A percentile compares a stretch with the other conserved stretches of the same genome.
phyloP scores from a whole-genome alignment of 2,329 filamentous ascomycete genomes.

The Tolypocladium nubicola region DNA sequence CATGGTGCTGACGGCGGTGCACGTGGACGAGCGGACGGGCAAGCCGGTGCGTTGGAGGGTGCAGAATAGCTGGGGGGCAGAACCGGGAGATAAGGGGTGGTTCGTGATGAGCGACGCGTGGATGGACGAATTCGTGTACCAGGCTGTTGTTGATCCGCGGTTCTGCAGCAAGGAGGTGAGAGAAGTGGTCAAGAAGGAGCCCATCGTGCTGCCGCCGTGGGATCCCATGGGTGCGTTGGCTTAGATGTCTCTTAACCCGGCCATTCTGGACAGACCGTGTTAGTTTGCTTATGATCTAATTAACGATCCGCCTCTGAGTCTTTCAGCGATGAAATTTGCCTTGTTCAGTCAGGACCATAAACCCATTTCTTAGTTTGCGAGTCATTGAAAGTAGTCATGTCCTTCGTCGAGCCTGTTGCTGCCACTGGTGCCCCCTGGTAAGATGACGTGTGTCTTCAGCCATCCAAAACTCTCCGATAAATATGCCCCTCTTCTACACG shows the following conservation, averaged over 20 bases:
- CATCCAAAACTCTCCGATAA: background rate
- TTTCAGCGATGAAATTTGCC: background rate
- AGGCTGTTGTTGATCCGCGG: conserved; percentile 70
- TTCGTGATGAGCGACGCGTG: conserved; percentile 80
- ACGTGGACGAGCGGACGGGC: conserved; percentile 53
- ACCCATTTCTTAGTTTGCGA: background rate
- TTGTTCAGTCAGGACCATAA: background rate
- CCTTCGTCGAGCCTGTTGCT: background rate
- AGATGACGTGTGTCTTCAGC: background rate
- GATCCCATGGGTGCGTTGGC: conserved; percentile 71
- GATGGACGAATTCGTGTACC: conserved; percentile 76
- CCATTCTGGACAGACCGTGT: background rate
- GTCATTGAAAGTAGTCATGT: background rate
- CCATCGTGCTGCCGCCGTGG: conserved; percentile 65
- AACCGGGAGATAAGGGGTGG: conserved; percentile 65
- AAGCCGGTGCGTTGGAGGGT: conserved; percentile 71
- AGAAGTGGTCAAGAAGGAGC: conserved; percentile 60
- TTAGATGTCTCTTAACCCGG: conserved; percentile 16
- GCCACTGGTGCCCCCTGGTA: background rate
- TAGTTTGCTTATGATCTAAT: background rate
- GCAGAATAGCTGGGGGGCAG: conserved; percentile 74
- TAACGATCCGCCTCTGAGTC: too few species aligned
- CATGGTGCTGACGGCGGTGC: conserved; percentile 83
- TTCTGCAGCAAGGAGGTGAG: conserved; percentile 55
- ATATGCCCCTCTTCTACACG: background rate